phyloP scores from a whole-genome alignment of 768 basidiomycete species.

The Kwoniella dendrophila region DNA sequence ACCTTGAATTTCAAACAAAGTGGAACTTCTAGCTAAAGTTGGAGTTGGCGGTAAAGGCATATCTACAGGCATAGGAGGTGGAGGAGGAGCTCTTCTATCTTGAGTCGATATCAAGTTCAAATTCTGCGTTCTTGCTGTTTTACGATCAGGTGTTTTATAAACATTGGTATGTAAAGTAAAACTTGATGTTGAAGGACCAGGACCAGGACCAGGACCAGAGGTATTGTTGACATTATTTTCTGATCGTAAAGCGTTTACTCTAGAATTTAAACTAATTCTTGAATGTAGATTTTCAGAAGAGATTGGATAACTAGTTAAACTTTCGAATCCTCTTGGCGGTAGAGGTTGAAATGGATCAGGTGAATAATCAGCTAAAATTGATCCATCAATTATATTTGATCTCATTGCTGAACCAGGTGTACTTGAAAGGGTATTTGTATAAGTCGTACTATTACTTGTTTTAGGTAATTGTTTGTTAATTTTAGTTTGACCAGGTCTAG shows the following conservation, averaged over 20 bases:
- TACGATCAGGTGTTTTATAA: slow-evolving; percentile 18
- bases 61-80: slow-evolving; percentile 41
- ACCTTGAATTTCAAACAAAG: slow-evolving; percentile 20
- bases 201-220: slow-evolving; percentile 20
- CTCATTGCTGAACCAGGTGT: slow-evolving; percentile 33
- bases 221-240: slow-evolving; percentile 11
- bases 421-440: slow-evolving; percentile 17
- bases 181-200: slow-evolving; percentile 29
- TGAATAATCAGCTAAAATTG: slow-evolving; percentile 41
- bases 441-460: slow-evolving; percentile 18
- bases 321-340: slow-evolving; percentile 37
- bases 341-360: slow-evolving; percentile 47
- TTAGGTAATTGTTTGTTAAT: not conserved
- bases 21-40: slow-evolving; percentile 26
- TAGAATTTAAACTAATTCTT: slow-evolving; percentile 20
- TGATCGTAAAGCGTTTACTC: slow-evolving; percentile 9
- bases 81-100: slow-evolving; percentile 38
- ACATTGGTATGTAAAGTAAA: too few species aligned
- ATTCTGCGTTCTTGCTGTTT: not conserved
- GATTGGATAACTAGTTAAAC: slow-evolving; percentile 36
- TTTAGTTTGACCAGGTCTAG: slow-evolving; percentile 8
- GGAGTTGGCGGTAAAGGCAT: slow-evolving; percentile 51
- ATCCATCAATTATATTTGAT: slow-evolving; percentile 31
- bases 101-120: not conserved
- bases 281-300: slow-evolving; percentile 33